phyloP scores from a whole-genome alignment of 2,329 filamentous ascomycete species.

The Trichoderma brevicompactum region DNA sequence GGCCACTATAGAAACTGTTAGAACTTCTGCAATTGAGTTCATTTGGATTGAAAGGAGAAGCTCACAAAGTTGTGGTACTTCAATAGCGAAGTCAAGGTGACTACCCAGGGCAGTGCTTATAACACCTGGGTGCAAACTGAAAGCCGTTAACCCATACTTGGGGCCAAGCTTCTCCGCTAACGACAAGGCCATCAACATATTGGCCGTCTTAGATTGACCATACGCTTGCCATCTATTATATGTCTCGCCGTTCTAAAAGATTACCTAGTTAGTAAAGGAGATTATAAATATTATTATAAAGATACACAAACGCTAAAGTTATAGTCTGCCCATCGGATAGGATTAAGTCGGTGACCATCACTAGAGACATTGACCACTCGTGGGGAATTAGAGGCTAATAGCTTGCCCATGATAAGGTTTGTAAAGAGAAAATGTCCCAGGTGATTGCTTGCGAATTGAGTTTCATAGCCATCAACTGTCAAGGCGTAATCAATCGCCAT shows the following conservation, averaged over 20 bases:
- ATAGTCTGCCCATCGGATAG: constrained; percentile 50
- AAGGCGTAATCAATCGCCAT: constrained; percentile 41
- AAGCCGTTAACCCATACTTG: constrained; percentile 33
- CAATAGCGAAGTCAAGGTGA: constrained; percentile 33
- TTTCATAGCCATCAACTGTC: constrained; percentile 44
- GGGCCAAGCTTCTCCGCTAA: constrained; percentile 39
- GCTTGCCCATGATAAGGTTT: constrained; percentile 43
- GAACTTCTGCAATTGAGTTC: too few relatives aligned
- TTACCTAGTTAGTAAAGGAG: too few relatives aligned
- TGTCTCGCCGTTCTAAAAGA: background rate
- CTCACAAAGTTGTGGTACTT: background rate
- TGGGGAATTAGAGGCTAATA: constrained; percentile 34
- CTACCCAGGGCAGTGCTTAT: constrained; percentile 35
- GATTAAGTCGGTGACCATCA: constrained; percentile 47
- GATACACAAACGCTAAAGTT: constrained; percentile 43
- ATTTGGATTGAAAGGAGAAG: background rate
- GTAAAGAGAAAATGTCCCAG: constrained; percentile 48
- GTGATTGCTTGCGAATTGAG: constrained; percentile 44
- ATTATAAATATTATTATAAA: background rate
- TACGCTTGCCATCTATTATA: constrained; percentile 9
- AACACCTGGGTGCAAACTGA: constrained; percentile 44
- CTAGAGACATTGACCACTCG: constrained; percentile 50
- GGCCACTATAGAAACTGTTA: too few relatives aligned
- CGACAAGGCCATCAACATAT: constrained; percentile 22
- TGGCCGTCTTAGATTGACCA: constrained; percentile 4